Evolutionary conservation across 2,329 filamentous ascomycete species (phyloP), one percentile per base, ranked within the genome.

Genomic region (Neonectria faginata): DNA sequence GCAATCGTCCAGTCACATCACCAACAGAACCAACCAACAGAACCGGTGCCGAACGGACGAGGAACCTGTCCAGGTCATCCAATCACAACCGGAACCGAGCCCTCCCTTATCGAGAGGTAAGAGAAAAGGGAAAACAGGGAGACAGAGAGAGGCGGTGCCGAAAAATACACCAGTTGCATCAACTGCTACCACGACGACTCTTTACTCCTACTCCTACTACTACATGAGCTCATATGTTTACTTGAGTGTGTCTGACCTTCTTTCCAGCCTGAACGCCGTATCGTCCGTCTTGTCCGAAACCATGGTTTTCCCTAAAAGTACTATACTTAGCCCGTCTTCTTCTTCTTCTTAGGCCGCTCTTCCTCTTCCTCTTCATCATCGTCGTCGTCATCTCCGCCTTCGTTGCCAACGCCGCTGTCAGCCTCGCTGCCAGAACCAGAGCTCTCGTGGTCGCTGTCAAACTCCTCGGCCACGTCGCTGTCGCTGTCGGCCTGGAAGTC

Each of bases 381-480:
- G 2, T 79, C 36, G 36, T 39, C 36, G 3, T 82, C 80, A 9
- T 80, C 82, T 2, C 79, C 79, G 5, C 82, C 83, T 5, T 85
- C 80, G 20, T 81, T 74, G 25, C 81, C 83, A 3, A 84, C 83
- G 12, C 82, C 85, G 29, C 82, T 83, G 64, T 85, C 84, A 8
- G 79, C 83, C 62, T 86, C 82, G 65, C 88, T 89, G 74, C 90
- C 90, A 18, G 86, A 89, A 12, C 91, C 93, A 55, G 89, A 92
- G 76, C 93, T 97, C 77, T 97, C 93, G 76, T 97, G 95, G 50
- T 88, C 91, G 57, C 92, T 95, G 79, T 99, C 96, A 72, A 89
- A 99, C 77, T 99, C 97, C 80, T 99, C 96, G 1, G 95, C 96
- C 2, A 97, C 94, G 71, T 99, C 96, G 57, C 92, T 97, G 69